Conservation (phyloP, 768 basidiomycete species). For the Mycena vulgaris region DNA sequence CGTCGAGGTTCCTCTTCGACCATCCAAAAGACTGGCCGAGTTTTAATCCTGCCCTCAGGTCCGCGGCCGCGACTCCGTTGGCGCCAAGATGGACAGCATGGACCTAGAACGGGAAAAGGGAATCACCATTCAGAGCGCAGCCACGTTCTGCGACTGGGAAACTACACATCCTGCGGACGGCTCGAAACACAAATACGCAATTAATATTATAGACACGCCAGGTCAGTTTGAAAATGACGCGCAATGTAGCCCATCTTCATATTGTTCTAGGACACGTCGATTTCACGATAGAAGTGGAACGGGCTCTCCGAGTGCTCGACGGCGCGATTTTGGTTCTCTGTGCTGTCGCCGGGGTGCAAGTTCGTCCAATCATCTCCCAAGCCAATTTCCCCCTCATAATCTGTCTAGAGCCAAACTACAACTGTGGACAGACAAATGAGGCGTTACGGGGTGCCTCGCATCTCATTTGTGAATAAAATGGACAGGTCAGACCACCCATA, state of each 20-base stretch:
- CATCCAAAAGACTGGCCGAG: neutral
- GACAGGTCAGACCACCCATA: conserved; percentile 72
- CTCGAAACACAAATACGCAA: conserved; percentile 86
- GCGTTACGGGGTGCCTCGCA: conserved; percentile 94
- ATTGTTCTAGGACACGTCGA: conserved; percentile 91
- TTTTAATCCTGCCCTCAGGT: conserved; percentile 65
- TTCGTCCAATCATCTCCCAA: conserved; percentile 42
- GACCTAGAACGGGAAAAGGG: conserved; percentile 99
- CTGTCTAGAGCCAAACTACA: conserved; percentile 91
- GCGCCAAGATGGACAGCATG: conserved; percentile 99
- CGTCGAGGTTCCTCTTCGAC: conserved; percentile 36
- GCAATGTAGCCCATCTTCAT: neutral
- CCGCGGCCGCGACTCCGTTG: conserved; percentile 93
- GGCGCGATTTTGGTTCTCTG: conserved; percentile 97
- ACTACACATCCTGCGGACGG: conserved; percentile 71
- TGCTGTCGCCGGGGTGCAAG: conserved; percentile 97
- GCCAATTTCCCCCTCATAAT: neutral
- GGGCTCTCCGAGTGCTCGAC: conserved; percentile 95
- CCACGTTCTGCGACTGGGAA: conserved; percentile 98
- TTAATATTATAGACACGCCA: conserved; percentile 99
- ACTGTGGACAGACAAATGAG: conserved; percentile 99
- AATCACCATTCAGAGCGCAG: conserved; percentile 99
- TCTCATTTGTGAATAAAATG: conserved; percentile 99
- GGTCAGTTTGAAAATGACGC: conserved; percentile 55
- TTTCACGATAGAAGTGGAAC: conserved; percentile 99